Base-by-base conservation (phyloP, 192 early-diverging fungal genomes). In the Helicostylum pulchrum region DNA sequence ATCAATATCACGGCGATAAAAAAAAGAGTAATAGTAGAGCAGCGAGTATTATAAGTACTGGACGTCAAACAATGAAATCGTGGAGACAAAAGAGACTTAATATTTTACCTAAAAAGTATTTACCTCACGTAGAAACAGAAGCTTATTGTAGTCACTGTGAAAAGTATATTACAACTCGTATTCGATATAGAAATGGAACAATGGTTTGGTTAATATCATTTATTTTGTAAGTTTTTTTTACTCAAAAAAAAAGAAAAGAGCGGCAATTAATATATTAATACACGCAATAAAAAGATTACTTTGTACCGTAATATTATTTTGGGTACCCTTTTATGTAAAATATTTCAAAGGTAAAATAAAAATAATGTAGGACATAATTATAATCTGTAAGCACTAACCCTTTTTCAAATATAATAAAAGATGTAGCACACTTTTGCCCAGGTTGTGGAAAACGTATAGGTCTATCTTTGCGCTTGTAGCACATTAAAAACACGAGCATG, bases 311-410 rank as follows among this genome's bases (percentile, higher is more conserved):
- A 17, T 64, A 23, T 43, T 64, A 36, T 64, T 52, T 23, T 64
- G 62, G 62, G 36, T 64, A 15, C 48, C 62, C 32, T 64, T 64
- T 53, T 64, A 44, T 43, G 62, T 64, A 21, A 64, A 64, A 30
- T 64, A 64, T 44, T 64, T 53, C 47, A 64, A 64, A 64, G 62
- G 62, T 64, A 64, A 43, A 11, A n/a, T 48, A 34, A 12, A 9
- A n/a, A 26, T 32, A 61, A 5, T 14, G 11, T 47, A 61, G 1
- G 19, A 53, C 14, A 31, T 31, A 26, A 30, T 7, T 19, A 31
- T 10, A 15, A 26, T 26, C 1, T 26, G 26, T 26, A n/a, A n/a
- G n/a, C n/a, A 26, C 26, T 26, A 26, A 26, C 26, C 26, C n/a
- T 17, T 8, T 32, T 48, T 48, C 21, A 7, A n/a, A 14, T 26